Conservation (phyloP, 1,284 basidiomycete genomes). For the Ceratobasidium sp. region DNA sequence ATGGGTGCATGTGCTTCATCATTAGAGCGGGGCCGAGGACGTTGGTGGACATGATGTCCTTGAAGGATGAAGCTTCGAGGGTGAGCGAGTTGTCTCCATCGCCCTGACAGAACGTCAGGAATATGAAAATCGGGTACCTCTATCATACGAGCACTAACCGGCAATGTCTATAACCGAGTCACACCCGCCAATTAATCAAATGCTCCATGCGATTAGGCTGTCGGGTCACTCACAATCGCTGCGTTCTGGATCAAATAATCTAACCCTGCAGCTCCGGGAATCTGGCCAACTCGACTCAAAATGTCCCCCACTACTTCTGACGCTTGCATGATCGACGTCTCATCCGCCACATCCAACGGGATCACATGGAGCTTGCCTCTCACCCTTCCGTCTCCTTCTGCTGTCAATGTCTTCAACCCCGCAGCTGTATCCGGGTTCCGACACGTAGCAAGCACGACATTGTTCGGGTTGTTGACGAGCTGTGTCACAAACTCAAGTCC, state of each 20-base stretch:
- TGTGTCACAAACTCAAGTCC: conserved; percentile 61
- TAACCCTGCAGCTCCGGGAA: conserved; percentile 52
- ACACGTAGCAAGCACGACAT: conserved; percentile 61
- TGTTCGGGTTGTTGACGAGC: conserved; percentile 55
- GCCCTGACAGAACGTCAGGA: conserved; percentile 49
- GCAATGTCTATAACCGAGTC: neutral
- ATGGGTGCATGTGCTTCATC: conserved; percentile 55
- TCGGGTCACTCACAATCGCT: conserved; percentile 55
- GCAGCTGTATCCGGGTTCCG: conserved; percentile 56
- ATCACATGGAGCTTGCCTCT: conserved; percentile 57
- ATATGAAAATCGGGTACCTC: neutral
- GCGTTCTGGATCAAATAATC: conserved; percentile 63
- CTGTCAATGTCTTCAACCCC: conserved; percentile 54
- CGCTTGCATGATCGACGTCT: conserved; percentile 55
- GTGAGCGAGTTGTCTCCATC: conserved; percentile 38
- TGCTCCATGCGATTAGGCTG: neutral
- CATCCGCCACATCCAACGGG: conserved; percentile 56
- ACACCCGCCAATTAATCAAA: neutral
- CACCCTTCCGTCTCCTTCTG: conserved; percentile 42
- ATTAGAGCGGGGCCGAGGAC: conserved; percentile 58
- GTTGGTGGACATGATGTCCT: conserved; percentile 52
- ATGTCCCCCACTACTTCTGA: conserved; percentile 52
- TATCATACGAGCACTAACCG: neutral
- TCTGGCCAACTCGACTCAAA: conserved; percentile 50
- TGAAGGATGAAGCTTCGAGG: conserved; percentile 34